phyloP scores from a whole-genome alignment of 306 rosid species.

The Vigna trinervia region DNA sequence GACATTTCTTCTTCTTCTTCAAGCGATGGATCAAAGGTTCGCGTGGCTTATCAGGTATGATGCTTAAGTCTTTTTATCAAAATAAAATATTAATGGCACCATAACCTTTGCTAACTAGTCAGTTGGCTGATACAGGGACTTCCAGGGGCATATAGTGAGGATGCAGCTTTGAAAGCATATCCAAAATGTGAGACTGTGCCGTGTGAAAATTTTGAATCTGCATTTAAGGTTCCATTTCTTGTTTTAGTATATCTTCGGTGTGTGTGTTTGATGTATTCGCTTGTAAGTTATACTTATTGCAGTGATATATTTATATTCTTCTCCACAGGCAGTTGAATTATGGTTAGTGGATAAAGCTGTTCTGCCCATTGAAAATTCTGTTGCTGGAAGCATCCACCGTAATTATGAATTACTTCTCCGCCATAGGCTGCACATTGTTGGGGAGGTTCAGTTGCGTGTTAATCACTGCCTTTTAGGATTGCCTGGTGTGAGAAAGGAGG shows the following conservation, averaged over 20 bases:
- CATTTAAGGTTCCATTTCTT: slow-evolving; percentile 70
- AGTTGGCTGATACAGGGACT: slow-evolving; percentile 60
- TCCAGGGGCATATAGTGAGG: slow-evolving; percentile 90
- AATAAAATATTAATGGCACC: slow-evolving; percentile 28
- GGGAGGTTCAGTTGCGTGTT: slow-evolving; percentile 80
- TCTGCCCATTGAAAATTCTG: slow-evolving; percentile 91
- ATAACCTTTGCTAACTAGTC: slow-evolving; percentile 42
- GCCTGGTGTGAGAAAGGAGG: slow-evolving; percentile 74
- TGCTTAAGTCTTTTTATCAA: slow-evolving; percentile 22
- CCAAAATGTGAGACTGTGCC: slow-evolving; percentile 92
- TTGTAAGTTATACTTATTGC: slow-evolving; percentile 16
- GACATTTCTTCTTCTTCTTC: slow-evolving; percentile 51
- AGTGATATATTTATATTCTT: slow-evolving; percentile 33
- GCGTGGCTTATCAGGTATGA: slow-evolving; percentile 89
- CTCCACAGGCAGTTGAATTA: slow-evolving; percentile 85
- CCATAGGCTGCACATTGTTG: slow-evolving; percentile 87
- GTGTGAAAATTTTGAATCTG: slow-evolving; percentile 84
- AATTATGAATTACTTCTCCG: slow-evolving; percentile 92
- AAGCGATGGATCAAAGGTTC: slow-evolving; percentile 70
- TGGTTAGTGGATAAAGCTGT: slow-evolving; percentile 93
- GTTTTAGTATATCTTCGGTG: background rate
- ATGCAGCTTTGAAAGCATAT: slow-evolving; percentile 84
- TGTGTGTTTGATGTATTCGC: background rate
- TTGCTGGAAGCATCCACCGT: slow-evolving; percentile 89
- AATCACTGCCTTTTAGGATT: slow-evolving; percentile 89